A percentile compares a stretch with the other conserved stretches of the same genome.
These are phyloP conservation scores for Ceratobasidium papillatum DNA, from an alignment of 1,284 basidiomycete species.

Conservation along the genomic window DNA sequence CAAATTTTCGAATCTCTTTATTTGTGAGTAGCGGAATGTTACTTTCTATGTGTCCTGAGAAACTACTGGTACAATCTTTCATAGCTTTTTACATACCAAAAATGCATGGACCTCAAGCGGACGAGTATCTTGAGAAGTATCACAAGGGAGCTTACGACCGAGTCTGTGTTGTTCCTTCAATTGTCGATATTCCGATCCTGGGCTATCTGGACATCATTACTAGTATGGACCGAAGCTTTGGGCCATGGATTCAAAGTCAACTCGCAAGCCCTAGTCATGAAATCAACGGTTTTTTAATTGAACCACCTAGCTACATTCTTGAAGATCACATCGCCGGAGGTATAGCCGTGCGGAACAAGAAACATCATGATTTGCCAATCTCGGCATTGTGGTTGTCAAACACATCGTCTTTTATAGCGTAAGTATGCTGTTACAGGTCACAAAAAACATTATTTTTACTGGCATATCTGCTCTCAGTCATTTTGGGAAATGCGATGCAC, in stretches of 20 bases:
- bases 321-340: constrained; percentile 33
- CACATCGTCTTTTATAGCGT: constrained; percentile 26
- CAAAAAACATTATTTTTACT: neutral
- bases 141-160: neutral
- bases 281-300: neutral
- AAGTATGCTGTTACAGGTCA: neutral
- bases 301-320: constrained; percentile 11
- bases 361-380: neutral
- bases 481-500: constrained; percentile 1
- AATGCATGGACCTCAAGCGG: neutral
- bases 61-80: neutral
- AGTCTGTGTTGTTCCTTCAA: neutral
- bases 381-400: constrained; percentile 33
- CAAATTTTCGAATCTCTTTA: constrained; percentile 12
- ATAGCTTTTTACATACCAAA: neutral
- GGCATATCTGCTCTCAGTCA: neutral
- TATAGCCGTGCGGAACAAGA: constrained; percentile 12
- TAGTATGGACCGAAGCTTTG: constrained; percentile 11
- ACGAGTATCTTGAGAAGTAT: neutral
- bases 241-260: constrained; percentile 2
- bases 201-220: neutral
- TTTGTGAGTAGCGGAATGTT: neutral
- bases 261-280: neutral
- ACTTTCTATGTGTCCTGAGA: neutral
- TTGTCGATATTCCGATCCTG: neutral